Base-by-base conservation (phyloP, 306 rosid species). In the Alnus rubra region DNA sequence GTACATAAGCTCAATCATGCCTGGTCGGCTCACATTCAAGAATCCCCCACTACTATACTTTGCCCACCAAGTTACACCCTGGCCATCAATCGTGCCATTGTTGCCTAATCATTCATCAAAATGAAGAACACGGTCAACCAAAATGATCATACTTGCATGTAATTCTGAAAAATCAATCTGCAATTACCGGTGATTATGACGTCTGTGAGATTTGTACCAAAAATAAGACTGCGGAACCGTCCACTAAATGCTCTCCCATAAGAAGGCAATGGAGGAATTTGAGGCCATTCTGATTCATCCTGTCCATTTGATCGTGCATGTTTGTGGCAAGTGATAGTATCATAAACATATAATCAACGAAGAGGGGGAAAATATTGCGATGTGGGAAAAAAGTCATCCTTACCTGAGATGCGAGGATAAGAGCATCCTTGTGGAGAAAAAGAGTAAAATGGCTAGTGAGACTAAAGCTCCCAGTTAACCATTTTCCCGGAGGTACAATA, bases 401-500 rank as follows among this genome's bases (percentile, higher is more conserved):
- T 23, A 91, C 99, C 94, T 91, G 92, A 59, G 97, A 85, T 16
- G 63, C 99, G 54, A 93, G 98, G 74, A 93, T 77, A 0, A 87
- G 86, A 23, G 99, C 98, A 83, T 89, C 97, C 75, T 88, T 93
- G 2, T 95, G 88, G 23, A 95, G 78, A 82, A 89, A 92, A 16
- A 94, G 86, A 71, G 97, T 94, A 88, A 94, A 94, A 78, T 91
- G 93, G 76, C 96, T 93, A 9, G 94, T 91, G 82, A 95, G 90
- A 79, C 89, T 93, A 88, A 95, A 93, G 81, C 98, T 91, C 0
- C 98, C 99, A 28, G 98, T 93, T 9, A 93, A 76, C 98, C 99
- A 95, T 80, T 84, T 95, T 4, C 98, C 99, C 0, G 96, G 89
- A 1, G 99, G 98, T 52, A 95, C 94, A 79, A 82, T 80, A n/a